phyloP scores from a whole-genome alignment of 768 basidiomycete genomes.

The Rossbeevera mucosa region DNA sequence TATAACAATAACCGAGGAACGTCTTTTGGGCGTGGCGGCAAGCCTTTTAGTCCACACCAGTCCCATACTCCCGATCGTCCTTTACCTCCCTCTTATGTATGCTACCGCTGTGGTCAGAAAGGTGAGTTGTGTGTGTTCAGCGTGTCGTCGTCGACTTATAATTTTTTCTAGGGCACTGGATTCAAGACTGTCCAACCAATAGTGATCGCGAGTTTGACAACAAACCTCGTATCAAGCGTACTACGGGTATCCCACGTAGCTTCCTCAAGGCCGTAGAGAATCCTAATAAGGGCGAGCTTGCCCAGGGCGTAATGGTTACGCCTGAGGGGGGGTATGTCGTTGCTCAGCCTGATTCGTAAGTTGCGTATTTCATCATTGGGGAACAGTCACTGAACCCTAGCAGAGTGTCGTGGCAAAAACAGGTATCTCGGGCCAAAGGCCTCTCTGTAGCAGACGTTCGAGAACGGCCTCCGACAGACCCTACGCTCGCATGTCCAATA shows the following conservation, averaged over 20 bases:
- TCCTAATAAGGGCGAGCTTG: conserved; percentile 63
- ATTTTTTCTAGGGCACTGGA: conserved; percentile 88
- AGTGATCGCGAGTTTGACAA: conserved; percentile 94
- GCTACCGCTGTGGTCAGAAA: conserved; percentile 98
- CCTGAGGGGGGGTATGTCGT: conserved; percentile 98
- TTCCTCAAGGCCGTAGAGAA: conserved; percentile 96
- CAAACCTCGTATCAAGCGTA: conserved; percentile 91
- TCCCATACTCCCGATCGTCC: conserved; percentile 66
- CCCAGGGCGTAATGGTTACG: conserved; percentile 95
- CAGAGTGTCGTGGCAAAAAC: conserved; percentile 94
- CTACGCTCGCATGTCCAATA: conserved; percentile 79
- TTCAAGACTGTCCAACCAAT: conserved; percentile 97
- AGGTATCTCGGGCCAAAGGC: conserved; percentile 72
- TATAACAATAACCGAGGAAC: conserved; percentile 65
- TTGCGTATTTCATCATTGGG: conserved; percentile 12
- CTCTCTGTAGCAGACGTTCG: conserved; percentile 87
- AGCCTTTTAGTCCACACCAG: conserved; percentile 41
- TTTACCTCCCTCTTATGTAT: conserved; percentile 92
- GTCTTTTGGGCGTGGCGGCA: conserved; percentile 57
- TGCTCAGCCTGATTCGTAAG: conserved; percentile 93
- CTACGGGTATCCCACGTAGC: conserved; percentile 96
- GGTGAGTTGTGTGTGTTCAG: conserved; percentile 43
- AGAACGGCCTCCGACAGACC: conserved; percentile 75
- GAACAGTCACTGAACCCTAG: conserved; percentile 2
- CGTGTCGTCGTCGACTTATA: conserved; percentile 2